Evolutionary conservation across 176 grass and related monocot species (phyloP).

Genomic region (Elaeis guineensis): DNA sequence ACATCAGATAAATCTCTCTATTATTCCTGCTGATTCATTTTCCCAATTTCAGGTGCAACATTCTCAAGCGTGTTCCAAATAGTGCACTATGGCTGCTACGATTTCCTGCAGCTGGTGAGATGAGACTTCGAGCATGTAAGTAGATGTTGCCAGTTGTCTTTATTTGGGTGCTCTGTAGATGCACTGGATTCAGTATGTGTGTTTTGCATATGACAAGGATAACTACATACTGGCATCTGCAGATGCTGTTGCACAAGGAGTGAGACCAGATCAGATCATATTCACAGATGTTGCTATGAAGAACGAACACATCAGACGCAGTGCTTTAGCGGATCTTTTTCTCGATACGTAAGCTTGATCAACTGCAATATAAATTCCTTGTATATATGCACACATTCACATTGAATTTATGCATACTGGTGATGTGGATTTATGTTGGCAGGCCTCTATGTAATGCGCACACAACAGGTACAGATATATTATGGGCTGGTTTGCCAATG

Average conservation of each 20-base stretch:
- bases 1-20: too few species aligned
- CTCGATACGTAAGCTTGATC: constrained; percentile 61
- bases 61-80: constrained; percentile 71
- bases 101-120: constrained; percentile 78
- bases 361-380: not conserved
- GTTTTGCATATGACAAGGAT: not conserved
- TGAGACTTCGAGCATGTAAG: constrained; percentile 75
- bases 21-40: too few species aligned
- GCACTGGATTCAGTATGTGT: not conserved
- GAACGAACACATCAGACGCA: constrained; percentile 76
- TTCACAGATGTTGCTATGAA: constrained; percentile 94
- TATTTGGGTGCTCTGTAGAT: too few species aligned
- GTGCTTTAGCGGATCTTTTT: constrained; percentile 80
- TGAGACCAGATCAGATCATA: constrained; percentile 67
- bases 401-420: not conserved
- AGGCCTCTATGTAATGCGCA: constrained; percentile 89
- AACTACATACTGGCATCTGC: constrained; percentile 1
- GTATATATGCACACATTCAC: too few species aligned
- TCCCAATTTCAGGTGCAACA: constrained; percentile 54
- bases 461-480: constrained; percentile 78
- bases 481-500: constrained; percentile 89
- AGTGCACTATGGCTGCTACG: constrained; percentile 78
- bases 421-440: not conserved
- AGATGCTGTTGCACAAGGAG: constrained; percentile 79
- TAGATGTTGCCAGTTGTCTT: constrained; percentile 1